A percentile compares a stretch with the other conserved stretches of the same genome.
These are phyloP conservation scores for Colletotrichum phormii DNA, from an alignment of 2,329 filamentous ascomycete genomes.

Conservation along the genomic window DNA sequence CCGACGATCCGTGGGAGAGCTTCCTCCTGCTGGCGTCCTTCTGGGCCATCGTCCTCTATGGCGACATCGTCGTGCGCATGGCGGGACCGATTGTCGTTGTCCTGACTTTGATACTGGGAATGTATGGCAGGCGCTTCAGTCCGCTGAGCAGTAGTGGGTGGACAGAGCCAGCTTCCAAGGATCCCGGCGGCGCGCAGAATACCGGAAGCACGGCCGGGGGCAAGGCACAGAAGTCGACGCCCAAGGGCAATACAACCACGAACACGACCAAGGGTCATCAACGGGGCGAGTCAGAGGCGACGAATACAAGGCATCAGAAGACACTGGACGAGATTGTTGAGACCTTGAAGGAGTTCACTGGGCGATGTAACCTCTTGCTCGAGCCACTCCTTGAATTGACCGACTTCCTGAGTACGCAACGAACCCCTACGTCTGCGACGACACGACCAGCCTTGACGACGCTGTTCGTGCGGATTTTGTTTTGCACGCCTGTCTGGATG, in stretches of 20 bases:
- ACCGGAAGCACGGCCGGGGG: conserved; percentile 12
- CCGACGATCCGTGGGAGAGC: conserved; percentile 94
- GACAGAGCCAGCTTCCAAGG: conserved; percentile 59
- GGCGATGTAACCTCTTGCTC: conserved; percentile 89
- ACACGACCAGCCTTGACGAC: conserved; percentile 90
- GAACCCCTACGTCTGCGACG: conserved; percentile 90
- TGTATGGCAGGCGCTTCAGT: conserved; percentile 92
- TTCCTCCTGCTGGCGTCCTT: conserved; percentile 88
- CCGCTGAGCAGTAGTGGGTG: conserved; percentile 88
- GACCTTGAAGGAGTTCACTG: conserved; percentile 89
- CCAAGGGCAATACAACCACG: conserved; percentile 41
- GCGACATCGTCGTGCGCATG: conserved; percentile 82
- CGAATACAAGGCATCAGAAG: conserved; percentile 84
- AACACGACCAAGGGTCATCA: conserved; percentile 50
- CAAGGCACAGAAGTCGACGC: conserved; percentile 21
- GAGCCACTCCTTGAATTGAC: conserved; percentile 90
- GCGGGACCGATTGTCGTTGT: conserved; percentile 88
- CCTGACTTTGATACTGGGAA: conserved; percentile 82
- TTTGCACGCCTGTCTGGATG: conserved; percentile 91
- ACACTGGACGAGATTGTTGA: conserved; percentile 98
- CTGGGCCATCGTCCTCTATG: conserved; percentile 89
- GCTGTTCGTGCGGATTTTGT: conserved; percentile 87
- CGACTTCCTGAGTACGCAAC: conserved; percentile 92
- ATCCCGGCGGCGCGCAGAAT: conserved; percentile 30
- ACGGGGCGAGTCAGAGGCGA: conserved; percentile 65